Conservation (phyloP, 495 filamentous ascomycete genomes). For the Beverwykella pulmonaria region DNA sequence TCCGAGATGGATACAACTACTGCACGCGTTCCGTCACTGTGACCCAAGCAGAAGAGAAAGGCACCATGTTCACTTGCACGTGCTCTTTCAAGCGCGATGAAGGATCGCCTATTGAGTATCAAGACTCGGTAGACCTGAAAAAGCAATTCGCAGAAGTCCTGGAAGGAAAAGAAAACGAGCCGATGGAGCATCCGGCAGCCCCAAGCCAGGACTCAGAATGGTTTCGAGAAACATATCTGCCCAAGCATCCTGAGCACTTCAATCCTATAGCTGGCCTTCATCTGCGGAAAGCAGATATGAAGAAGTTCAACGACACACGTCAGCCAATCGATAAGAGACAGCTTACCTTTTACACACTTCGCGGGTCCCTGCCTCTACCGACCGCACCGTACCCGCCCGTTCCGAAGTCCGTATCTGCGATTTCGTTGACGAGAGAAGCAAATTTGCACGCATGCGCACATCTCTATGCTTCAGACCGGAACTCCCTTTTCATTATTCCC, state of each 20-base stretch:
- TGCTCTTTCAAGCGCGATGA: slow-evolving; percentile 65
- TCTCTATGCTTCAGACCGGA: slow-evolving; percentile 69
- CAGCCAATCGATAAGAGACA: slow-evolving; percentile 60
- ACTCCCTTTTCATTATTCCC: slow-evolving; percentile 65
- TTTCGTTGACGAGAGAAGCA: slow-evolving; percentile 12
- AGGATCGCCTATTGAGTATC: slow-evolving; percentile 46
- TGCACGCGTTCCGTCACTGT: slow-evolving; percentile 63
- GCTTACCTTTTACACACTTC: slow-evolving; percentile 61
- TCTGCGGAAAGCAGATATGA: slow-evolving; percentile 67
- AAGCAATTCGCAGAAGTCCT: slow-evolving; percentile 49
- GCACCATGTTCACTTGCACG: slow-evolving; percentile 62
- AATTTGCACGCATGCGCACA: slow-evolving; percentile 67
- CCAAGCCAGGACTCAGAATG: slow-evolving; percentile 17
- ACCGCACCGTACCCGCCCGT: slow-evolving; percentile 28
- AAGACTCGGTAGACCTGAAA: slow-evolving; percentile 45
- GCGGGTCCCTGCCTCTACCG: slow-evolving; percentile 31
- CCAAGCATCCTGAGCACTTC: slow-evolving; percentile 35
- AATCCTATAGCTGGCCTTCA: slow-evolving; percentile 48
- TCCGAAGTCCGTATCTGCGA: neutral
- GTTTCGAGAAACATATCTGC: slow-evolving; percentile 34
- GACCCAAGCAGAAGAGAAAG: slow-evolving; percentile 52
- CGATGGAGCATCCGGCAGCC: slow-evolving; percentile 14
- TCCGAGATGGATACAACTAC: slow-evolving; percentile 61
- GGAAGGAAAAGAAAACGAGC: slow-evolving; percentile 46
- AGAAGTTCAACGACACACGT: slow-evolving; percentile 54